Base-by-base conservation (phyloP, 345 rosid species). In the Euphorbia lathyris region DNA sequence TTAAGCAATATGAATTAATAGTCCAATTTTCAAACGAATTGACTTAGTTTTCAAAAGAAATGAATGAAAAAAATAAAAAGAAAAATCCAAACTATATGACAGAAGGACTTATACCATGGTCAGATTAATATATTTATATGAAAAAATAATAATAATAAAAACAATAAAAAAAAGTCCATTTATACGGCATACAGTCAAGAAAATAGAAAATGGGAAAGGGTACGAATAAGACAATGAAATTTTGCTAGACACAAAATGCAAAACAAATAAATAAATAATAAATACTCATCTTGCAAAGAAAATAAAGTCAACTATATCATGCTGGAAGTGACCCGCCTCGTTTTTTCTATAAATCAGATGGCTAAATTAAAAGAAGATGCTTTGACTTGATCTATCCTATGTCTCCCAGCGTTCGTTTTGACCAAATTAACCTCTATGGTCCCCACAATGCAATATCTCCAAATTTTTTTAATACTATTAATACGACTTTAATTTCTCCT, bases 291-390 rank as follows among this genome's bases (percentile, higher is more conserved):
- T n/a, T n/a, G n/a, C n/a, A n/a, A n/a, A n/a, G n/a, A n/a, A n/a
- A n/a, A n/a, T n/a, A n/a, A 72, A 76, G 89, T 85, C 89, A 85
- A 85, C 84, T 67, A 59, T 72, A 64, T 76, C 81, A 61, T 14
- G 85, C 82, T 76, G 77, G 79, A 67, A 27, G 68, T 65, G 71
- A 42, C 78, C 66, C 45, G 51, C 9, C 45, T 16, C 16, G 7
- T 51, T 51, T 4, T 14, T 63, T 52, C 23, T 34, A 10, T 52
- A 26, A 38, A 63, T 74, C 79, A 3, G 66, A 65, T 75, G 77
- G 82, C 67, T 48, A 7, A 29, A 51, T 64, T 55, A 7, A 29
- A n/a, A 51, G 77, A 69, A 71, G 57, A 59, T 72, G 40, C 52
- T 72, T 79, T 68, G 86, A 77, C 81, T 59, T 0, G 17, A 74